phyloP scores from a whole-genome alignment of 768 basidiomycete genomes.

The Russula griseocarnosa region DNA sequence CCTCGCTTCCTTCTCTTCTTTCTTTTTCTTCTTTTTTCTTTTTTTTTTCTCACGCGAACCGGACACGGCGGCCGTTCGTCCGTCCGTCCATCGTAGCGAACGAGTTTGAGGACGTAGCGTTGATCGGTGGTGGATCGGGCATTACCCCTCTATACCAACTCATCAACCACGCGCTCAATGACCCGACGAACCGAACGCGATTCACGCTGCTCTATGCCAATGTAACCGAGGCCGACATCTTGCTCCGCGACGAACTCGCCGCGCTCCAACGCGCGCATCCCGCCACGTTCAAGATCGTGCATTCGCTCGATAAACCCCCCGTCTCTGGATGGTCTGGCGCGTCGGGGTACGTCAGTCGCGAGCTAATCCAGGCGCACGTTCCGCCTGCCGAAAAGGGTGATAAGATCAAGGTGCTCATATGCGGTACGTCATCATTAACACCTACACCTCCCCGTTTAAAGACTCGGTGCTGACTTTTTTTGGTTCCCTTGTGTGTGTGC shows the following conservation, averaged over 20 bases:
- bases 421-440: conserved; percentile 52
- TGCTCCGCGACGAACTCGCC: conserved; percentile 76
- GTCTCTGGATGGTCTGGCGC: conserved; percentile 66
- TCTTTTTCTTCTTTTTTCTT: too few relatives aligned
- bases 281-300: conserved; percentile 73
- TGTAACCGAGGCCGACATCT: conserved; percentile 84
- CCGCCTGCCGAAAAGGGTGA: conserved; percentile 58
- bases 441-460: conserved; percentile 1
- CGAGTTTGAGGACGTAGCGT: conserved; percentile 77
- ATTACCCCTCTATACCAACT: conserved; percentile 88
- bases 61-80: neutral
- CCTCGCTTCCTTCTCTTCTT: neutral
- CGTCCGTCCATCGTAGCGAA: conserved; percentile 47
- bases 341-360: conserved; percentile 69
- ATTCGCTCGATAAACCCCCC: conserved; percentile 76
- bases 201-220: conserved; percentile 93
- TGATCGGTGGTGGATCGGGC: conserved; percentile 93
- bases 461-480: neutral
- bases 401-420: conserved; percentile 86
- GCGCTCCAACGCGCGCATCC: conserved; percentile 63
- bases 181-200: conserved; percentile 84
- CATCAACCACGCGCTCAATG: conserved; percentile 65
- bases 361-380: conserved; percentile 71
- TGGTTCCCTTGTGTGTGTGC: neutral
- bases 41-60: neutral